Evolutionary conservation across 306 rosid species (phyloP).

Genomic region (Hylodesmum podocarpum): DNA sequence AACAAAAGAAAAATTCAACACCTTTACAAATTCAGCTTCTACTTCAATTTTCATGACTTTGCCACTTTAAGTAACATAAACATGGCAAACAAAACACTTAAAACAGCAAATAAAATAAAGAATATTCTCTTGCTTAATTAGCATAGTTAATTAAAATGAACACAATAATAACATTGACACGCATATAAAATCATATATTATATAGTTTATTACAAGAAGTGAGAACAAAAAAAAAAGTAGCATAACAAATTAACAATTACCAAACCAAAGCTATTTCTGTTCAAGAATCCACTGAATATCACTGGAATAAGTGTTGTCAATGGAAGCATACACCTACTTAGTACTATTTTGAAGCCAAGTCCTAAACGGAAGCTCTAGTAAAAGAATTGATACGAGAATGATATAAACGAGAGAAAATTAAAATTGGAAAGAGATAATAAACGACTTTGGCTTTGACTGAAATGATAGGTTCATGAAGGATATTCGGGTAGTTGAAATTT

Average conservation of each 20-base stretch:
- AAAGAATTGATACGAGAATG: slow-evolving; percentile 7
- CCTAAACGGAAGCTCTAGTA: slow-evolving; percentile 3
- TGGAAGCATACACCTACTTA: slow-evolving; percentile 18
- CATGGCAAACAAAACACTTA: background rate
- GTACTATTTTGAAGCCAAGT: background rate
- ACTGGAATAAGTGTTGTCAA: background rate
- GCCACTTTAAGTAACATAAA: background rate
- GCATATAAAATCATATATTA: too few relatives aligned
- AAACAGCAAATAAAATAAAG: background rate
- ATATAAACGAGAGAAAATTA: background rate
- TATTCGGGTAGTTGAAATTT: slow-evolving; percentile 30
- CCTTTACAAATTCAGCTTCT: slow-evolving; percentile 28
- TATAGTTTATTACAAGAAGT: background rate
- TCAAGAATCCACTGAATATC: background rate
- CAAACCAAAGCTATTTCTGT: background rate
- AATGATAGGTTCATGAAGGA: background rate
- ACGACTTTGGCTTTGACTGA: slow-evolving; percentile 35
- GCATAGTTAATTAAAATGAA: slow-evolving; percentile 7
- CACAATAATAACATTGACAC: background rate
- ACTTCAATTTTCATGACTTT: background rate
- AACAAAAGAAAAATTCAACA: slow-evolving; percentile 7
- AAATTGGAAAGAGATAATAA: background rate
- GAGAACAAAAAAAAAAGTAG: background rate
- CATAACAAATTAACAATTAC: too few relatives aligned
- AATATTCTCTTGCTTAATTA: background rate